These are phyloP conservation scores for Comarum palustre DNA, from an alignment of 306 rosid species.

Conservation along the genomic window DNA sequence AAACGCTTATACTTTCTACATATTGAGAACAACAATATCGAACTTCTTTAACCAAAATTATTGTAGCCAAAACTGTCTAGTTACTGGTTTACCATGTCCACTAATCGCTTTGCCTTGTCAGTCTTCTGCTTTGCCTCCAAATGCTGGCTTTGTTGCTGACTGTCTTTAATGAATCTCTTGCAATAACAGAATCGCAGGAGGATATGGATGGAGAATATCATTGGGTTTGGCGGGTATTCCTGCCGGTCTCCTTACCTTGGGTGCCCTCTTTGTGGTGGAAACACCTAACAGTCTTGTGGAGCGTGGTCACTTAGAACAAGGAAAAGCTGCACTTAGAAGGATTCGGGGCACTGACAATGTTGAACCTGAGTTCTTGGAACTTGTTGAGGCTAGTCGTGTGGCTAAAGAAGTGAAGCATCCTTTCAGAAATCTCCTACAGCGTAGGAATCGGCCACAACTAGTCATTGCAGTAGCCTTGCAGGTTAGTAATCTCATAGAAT, in stretches of 20 bases:
- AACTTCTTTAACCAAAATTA: background rate
- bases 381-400: conserved; percentile 66
- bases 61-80: background rate
- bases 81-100: background rate
- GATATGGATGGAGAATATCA: conserved; percentile 96
- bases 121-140: background rate
- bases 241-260: conserved; percentile 62
- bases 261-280: conserved; percentile 74
- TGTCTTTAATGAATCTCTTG: background rate
- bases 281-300: conserved; percentile 85
- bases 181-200: conserved; percentile 56
- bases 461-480: conserved; percentile 65
- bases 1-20: background rate
- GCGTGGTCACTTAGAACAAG: conserved; percentile 79
- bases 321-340: conserved; percentile 54
- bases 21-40: background rate
- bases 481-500: conserved; percentile 30
- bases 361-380: conserved; percentile 72
- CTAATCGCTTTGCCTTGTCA: background rate
- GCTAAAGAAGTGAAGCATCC: conserved; percentile 77
- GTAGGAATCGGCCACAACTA: conserved; percentile 67
- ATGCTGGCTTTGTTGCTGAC: background rate
- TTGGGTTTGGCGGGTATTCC: conserved; percentile 82
- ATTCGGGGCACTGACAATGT: conserved; percentile 69
- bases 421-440: conserved; percentile 59